A percentile compares a stretch with the other conserved stretches of the same genome.
phyloP scores from a whole-genome alignment of 1,284 basidiomycete genomes.

The Megacollybia platyphylla region DNA sequence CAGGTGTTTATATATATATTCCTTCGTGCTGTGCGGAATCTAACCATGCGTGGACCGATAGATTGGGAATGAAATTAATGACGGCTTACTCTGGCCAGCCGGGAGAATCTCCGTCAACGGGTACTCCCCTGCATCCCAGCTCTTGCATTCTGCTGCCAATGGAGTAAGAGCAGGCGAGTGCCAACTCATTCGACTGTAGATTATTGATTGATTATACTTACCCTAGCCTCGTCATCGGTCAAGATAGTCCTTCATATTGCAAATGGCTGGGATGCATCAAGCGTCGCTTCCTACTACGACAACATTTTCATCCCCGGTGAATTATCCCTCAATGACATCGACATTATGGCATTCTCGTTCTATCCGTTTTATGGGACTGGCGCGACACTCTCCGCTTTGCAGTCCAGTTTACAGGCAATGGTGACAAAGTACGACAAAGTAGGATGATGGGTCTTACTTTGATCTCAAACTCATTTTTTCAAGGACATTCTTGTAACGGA shows the following conservation, averaged over 20 bases:
- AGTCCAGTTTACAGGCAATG: slow-evolving; percentile 35
- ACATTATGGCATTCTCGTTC: slow-evolving; percentile 52
- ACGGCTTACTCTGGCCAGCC: slow-evolving; percentile 49
- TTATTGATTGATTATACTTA: not conserved
- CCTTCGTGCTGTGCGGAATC: not conserved
- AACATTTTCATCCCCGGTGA: slow-evolving; percentile 41
- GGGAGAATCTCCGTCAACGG: slow-evolving; percentile 42
- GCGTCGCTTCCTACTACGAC: slow-evolving; percentile 34
- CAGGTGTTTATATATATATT: slow-evolving; percentile 16
- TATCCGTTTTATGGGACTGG: slow-evolving; percentile 51
- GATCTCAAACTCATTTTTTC: not conserved
- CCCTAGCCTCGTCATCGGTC: slow-evolving; percentile 22
- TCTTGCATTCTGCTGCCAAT: slow-evolving; percentile 48
- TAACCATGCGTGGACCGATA: slow-evolving; percentile 10
- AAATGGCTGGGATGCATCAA: slow-evolving; percentile 44
- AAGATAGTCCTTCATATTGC: slow-evolving; percentile 51
- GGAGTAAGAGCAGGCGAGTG: slow-evolving; percentile 20
- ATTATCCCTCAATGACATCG: slow-evolving; percentile 34
- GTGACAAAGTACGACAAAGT: slow-evolving; percentile 39
- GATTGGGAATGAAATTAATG: slow-evolving; percentile 54
- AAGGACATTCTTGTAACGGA: slow-evolving; percentile 48
- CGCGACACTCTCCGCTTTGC: slow-evolving; percentile 37
- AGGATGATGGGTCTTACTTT: slow-evolving; percentile 1
- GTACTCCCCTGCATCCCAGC: slow-evolving; percentile 40
- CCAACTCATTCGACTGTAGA: too few species aligned